Base-by-base conservation (phyloP, 73 alveolate genomes). In the Breviolum minutum region DNA sequence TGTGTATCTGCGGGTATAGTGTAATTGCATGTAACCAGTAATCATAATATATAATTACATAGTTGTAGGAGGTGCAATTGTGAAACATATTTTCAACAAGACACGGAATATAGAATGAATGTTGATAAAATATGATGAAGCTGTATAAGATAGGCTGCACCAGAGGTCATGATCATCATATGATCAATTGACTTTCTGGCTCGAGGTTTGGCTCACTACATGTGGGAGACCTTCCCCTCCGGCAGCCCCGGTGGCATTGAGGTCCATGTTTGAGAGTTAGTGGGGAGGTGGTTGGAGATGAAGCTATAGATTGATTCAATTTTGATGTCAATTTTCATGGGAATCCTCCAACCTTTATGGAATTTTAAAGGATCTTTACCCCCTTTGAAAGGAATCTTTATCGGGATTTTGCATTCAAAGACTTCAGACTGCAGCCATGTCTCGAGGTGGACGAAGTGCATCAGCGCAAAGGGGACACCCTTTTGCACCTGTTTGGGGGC, bases 391-490 rank as follows among this genome's bases (percentile, higher is more conserved):
- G 11, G 86, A 30, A n/a, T 12, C 62, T 19, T n/a, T 26, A 13
- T 30, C 8, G 14, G 27, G 62, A 27, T 1, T 77, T 77, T 40
- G 54, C 54, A 40, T 40, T 40, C 54, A 40, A 40, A 3, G 63
- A 77, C n/a, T n/a, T n/a, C n/a, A 40, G 54, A 40, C 0, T 40
- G 0, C 54, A 40, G 54, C 54, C 54, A 40, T 40, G 54, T 40
- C 54, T 40, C 63, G 68, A 92, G 98, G 98, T 92, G 66, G 98
- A 92, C n/a, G 98, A 92, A 66, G 91, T 92, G 54, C 98, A 92
- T n/a, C 54, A 74, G 27, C 98, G 98, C 69, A 73, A 32, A 61
- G 98, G 98, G 11, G 91, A 92, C 66, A 92, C 98, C 27, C 22
- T 92, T 63, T 80, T 92, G 17, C 98, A 92, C 74, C 62, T 92